phyloP scores from a whole-genome alignment of 1,139 yeast species.

The Candida pseudoviswanathii region DNA sequence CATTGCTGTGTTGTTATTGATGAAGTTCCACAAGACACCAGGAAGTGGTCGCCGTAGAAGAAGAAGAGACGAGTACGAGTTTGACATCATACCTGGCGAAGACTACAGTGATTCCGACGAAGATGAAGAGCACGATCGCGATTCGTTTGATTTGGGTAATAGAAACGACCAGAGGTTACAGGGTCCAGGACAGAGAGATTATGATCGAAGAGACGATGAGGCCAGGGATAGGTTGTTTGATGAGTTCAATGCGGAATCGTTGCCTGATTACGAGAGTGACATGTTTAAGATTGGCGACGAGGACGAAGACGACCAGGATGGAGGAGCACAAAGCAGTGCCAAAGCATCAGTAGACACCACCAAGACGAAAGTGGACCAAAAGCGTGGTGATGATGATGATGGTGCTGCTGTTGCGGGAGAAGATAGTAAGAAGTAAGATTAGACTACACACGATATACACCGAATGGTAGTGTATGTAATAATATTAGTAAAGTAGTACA shows the following conservation, averaged over 20 bases:
- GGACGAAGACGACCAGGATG: slow-evolving; percentile 22
- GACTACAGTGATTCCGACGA: slow-evolving; percentile 48
- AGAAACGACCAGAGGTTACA: slow-evolving; percentile 19
- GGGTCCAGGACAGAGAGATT: slow-evolving; percentile 11
- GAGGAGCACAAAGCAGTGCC: background rate
- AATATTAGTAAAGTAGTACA: no score
- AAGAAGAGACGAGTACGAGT: slow-evolving; percentile 76
- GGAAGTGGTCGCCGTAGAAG: slow-evolving; percentile 52
- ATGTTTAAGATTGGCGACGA: slow-evolving; percentile 48
- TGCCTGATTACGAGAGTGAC: slow-evolving; percentile 45
- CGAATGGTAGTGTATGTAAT: no score
- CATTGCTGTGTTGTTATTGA: slow-evolving; percentile 51
- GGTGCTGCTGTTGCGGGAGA: no score
- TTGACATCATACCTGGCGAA: slow-evolving; percentile 74
- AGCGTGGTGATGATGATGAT: no score
- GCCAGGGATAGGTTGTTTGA: slow-evolving; percentile 46
- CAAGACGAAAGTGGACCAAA: no score
- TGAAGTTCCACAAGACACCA: slow-evolving; percentile 55
- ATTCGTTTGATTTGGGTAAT: slow-evolving; percentile 30
- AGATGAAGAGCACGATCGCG: slow-evolving; percentile 23
- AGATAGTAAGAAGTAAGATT: no score
- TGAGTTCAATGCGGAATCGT: slow-evolving; percentile 39
- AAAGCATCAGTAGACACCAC: background rate
- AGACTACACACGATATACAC: no score
- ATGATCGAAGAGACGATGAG: slow-evolving; percentile 24